Conservation (phyloP, 2,329 filamentous ascomycete genomes). For the Colletotrichum sp. region DNA sequence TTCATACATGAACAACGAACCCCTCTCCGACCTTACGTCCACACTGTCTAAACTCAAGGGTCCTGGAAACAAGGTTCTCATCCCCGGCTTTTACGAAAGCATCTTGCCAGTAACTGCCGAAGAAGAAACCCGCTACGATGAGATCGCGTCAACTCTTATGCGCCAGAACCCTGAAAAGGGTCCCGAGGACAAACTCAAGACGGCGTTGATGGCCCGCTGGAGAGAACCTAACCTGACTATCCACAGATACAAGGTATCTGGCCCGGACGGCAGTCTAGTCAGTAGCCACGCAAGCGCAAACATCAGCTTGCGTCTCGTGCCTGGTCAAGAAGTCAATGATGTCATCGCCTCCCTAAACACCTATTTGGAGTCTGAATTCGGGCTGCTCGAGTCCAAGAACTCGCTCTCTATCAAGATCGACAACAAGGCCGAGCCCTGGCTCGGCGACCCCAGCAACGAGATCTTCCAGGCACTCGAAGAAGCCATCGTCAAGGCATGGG, state of each 20-base stretch:
- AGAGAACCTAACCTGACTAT: slow-evolving; percentile 93
- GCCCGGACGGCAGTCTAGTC: slow-evolving; percentile 90
- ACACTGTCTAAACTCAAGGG: slow-evolving; percentile 85
- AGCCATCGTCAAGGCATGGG: slow-evolving; percentile 87
- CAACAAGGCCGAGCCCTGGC: slow-evolving; percentile 94
- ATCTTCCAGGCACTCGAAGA: slow-evolving; percentile 89
- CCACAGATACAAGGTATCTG: slow-evolving; percentile 90
- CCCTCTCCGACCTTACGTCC: slow-evolving; percentile 87
- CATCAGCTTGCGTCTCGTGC: slow-evolving; percentile 89
- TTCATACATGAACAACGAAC: slow-evolving; percentile 87
- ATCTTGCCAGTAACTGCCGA: slow-evolving; percentile 77
- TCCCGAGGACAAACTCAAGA: slow-evolving; percentile 73
- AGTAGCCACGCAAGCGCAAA: slow-evolving; percentile 88
- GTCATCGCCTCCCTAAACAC: slow-evolving; percentile 71
- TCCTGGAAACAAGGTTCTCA: slow-evolving; percentile 77
- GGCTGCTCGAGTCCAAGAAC: slow-evolving; percentile 79
- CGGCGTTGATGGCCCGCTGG: slow-evolving; percentile 91
- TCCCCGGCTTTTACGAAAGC: slow-evolving; percentile 88
- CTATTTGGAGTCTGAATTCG: slow-evolving; percentile 76
- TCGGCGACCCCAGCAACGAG: slow-evolving; percentile 88
- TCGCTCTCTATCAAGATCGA: slow-evolving; percentile 82
- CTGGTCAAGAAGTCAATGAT: slow-evolving; percentile 86
- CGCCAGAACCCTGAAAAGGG: slow-evolving; percentile 68
- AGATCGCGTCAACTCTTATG: slow-evolving; percentile 80
- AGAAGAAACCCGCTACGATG: slow-evolving; percentile 82